These are phyloP conservation scores for Cyclocybe aegerita DNA, from an alignment of 768 basidiomycete genomes.

Conservation along the genomic window DNA sequence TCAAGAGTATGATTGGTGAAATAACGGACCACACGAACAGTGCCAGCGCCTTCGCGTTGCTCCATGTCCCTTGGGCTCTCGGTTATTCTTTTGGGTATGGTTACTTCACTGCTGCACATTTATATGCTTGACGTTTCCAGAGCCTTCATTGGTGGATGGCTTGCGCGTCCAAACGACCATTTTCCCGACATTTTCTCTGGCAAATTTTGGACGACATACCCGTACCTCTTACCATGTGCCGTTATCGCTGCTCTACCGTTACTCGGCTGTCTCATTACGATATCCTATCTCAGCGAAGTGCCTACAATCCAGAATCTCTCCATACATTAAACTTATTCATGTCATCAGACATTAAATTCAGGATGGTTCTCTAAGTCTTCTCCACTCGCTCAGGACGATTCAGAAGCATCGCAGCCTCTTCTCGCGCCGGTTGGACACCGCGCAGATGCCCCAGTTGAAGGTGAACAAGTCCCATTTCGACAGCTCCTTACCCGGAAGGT, in stretches of 20 bases:
- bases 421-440: constrained; percentile 2
- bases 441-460: constrained; percentile 1
- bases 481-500: constrained; percentile 46
- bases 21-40: constrained; percentile 56
- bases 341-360: neutral
- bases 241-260: constrained; percentile 13
- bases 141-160: constrained; percentile 23
- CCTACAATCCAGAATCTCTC: neutral
- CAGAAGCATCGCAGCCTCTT: constrained; percentile 3
- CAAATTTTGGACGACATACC: constrained; percentile 20
- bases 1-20: constrained; percentile 48
- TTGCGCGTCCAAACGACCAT: constrained; percentile 21
- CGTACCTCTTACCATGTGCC: constrained; percentile 25
- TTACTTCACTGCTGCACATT: neutral
- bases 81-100: constrained; percentile 27
- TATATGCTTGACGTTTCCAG: constrained; percentile 6
- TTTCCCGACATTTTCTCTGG: constrained; percentile 17
- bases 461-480: constrained; percentile 41
- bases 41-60: constrained; percentile 27
- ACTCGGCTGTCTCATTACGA: constrained; percentile 13
- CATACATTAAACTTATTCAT: neutral
- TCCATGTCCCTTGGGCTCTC: constrained; percentile 27
- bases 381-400: neutral
- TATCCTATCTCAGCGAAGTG: constrained; percentile 19
- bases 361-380: neutral